Percentiles rank a stretch among this genome's conserved stretches.
Evolutionary conservation across 495 filamentous ascomycete genomes (phyloP).

Genomic region (Friedmanniomyces simplex): DNA sequence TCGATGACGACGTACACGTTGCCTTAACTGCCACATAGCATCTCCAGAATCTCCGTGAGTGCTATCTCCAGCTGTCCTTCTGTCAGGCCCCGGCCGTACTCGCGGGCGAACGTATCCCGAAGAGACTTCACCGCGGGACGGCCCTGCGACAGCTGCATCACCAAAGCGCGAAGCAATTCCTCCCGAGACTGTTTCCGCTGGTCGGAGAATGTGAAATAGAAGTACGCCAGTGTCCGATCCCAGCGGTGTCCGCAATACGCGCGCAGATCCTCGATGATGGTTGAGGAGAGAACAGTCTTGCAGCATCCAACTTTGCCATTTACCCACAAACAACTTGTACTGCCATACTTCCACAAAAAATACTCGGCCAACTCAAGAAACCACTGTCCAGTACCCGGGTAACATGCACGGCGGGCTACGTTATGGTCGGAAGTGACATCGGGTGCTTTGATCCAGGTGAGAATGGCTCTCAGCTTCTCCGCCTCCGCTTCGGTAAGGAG

Average conservation of each 20-base stretch:
- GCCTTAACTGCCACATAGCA: neutral
- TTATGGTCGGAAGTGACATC: neutral
- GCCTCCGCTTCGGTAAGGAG: neutral
- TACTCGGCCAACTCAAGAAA: neutral
- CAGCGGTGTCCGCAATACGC: neutral
- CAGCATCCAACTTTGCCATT: neutral
- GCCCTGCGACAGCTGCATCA: neutral
- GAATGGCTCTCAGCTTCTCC: neutral
- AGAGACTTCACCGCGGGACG: neutral
- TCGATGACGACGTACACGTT: neutral
- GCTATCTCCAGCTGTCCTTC: neutral
- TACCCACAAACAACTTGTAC: neutral
- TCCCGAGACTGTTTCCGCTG: neutral
- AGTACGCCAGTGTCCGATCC: neutral
- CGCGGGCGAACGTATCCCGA: neutral
- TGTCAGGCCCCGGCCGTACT: neutral
- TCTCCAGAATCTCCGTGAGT: neutral
- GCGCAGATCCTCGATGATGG: neutral
- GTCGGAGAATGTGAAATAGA: neutral
- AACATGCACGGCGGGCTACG: neutral
- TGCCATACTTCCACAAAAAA: neutral
- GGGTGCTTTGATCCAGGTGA: neutral
- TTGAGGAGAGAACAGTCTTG: neutral
- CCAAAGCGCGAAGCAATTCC: neutral
- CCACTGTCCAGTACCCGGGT: neutral